Percentiles rank a stretch among this genome's conserved stretches.
Evolutionary conservation across 306 rosid genomes (phyloP).

Genomic region (Trifolium fragiferum): DNA sequence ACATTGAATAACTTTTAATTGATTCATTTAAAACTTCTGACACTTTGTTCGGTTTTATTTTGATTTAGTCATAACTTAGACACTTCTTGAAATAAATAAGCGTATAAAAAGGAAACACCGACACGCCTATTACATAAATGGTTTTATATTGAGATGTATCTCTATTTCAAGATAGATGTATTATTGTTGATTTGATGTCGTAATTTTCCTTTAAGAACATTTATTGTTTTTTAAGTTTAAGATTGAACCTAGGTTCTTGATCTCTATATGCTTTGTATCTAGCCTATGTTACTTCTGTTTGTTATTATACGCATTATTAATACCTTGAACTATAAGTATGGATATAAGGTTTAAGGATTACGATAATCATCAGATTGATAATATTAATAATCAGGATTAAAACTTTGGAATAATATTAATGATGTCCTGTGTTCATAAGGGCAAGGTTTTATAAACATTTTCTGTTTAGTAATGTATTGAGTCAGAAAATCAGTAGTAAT

Average conservation of each 20-base stretch:
- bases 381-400: not conserved
- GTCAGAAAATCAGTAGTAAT: not conserved
- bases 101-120: no score
- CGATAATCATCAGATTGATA: not conserved
- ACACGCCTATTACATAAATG: not conserved
- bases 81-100: no score
- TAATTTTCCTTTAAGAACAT: not conserved
- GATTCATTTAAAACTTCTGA: conserved; percentile 1
- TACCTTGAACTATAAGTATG: not conserved
- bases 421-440: not conserved
- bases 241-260: not conserved
- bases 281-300: no score
- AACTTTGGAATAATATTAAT: not conserved
- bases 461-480: not conserved
- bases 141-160: not conserved
- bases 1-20: conserved; percentile 17
- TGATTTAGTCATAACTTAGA: not conserved
- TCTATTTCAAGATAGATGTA: not conserved
- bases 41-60: conserved; percentile 22
- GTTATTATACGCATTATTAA: no score
- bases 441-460: not conserved
- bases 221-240: not conserved
- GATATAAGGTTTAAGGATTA: not conserved
- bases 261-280: not conserved
- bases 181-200: not conserved